Evolutionary conservation across 164 flowering plant genomes (phyloP).

Genomic region (Cinnamomum chago): DNA sequence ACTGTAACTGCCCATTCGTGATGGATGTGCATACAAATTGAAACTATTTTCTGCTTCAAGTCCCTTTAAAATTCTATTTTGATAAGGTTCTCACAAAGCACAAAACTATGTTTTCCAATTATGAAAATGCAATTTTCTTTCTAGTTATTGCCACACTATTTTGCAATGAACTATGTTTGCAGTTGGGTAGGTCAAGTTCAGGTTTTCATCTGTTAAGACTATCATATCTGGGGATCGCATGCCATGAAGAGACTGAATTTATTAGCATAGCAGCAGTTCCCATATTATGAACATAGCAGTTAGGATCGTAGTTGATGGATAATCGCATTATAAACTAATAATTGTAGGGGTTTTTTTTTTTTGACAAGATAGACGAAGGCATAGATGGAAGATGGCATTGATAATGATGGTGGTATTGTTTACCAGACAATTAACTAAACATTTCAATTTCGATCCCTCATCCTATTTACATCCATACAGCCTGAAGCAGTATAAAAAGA

Average conservation of each 20-base stretch:
- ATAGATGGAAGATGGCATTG: no score
- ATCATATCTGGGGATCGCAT: background rate
- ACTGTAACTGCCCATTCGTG: no score
- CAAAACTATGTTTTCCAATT: background rate
- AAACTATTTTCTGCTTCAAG: no score
- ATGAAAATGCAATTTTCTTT: no score
- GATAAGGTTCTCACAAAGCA: background rate
- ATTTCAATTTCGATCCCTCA: background rate
- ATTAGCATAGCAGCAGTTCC: background rate
- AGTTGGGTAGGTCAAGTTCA: background rate
- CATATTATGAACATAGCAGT: background rate
- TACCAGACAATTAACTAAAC: background rate
- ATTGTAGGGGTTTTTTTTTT: background rate
- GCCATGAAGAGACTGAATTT: background rate
- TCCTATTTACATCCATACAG: background rate
- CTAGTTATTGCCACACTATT: background rate
- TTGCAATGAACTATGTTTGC: background rate
- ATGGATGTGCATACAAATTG: background rate
- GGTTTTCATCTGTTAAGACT: background rate
- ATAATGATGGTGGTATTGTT: background rate
- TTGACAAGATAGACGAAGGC: no score
- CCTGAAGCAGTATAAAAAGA: constrained; percentile 7
- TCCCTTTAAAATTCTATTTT: background rate
- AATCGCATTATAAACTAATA: background rate
- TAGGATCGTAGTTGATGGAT: background rate